Conservation (phyloP, 129 eudicot genomes). For the Logfia minima region DNA sequence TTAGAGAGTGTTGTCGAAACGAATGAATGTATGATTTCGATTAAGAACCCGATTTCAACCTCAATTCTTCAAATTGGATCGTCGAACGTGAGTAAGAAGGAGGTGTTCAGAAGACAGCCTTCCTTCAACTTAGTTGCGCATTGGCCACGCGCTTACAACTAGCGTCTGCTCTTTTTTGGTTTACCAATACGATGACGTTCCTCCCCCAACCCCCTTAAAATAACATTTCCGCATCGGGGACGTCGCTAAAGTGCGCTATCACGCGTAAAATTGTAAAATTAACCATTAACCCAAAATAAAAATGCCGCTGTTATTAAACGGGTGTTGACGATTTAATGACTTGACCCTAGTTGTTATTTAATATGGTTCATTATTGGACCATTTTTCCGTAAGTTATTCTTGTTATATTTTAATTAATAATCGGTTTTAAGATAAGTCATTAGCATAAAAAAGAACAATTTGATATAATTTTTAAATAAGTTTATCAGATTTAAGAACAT, state of each 20-base stretch:
- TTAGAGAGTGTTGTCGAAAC: not conserved
- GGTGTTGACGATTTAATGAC: too few relatives aligned
- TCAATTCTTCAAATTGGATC: constrained; percentile 23
- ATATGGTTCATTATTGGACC: too few relatives aligned
- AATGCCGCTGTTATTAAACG: too few relatives aligned
- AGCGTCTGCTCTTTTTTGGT: not conserved
- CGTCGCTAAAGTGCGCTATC: constrained; percentile 21
- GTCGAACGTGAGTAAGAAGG: constrained; percentile 23
- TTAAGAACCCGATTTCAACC: constrained; percentile 2
- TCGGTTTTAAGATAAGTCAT: too few relatives aligned
- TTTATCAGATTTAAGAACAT: too few relatives aligned
- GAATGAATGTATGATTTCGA: not conserved
- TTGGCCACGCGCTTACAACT: constrained; percentile 23
- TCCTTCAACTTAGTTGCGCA: not conserved
- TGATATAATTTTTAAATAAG: too few relatives aligned
- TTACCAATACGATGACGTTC: constrained; percentile 13
- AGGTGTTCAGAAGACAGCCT: constrained; percentile 16
- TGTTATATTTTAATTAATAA: too few relatives aligned
- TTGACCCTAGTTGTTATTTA: too few relatives aligned
- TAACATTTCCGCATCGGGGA: not conserved
- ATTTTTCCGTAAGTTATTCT: too few relatives aligned
- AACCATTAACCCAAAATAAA: not conserved
- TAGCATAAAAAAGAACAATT: too few relatives aligned
- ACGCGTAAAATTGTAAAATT: constrained; percentile 2
- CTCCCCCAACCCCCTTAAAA: not conserved